A percentile compares a stretch with the other conserved stretches of the same genome.
Evolutionary conservation across 257 asterid species (phyloP).

Genomic region (Solanum tacnaense): DNA sequence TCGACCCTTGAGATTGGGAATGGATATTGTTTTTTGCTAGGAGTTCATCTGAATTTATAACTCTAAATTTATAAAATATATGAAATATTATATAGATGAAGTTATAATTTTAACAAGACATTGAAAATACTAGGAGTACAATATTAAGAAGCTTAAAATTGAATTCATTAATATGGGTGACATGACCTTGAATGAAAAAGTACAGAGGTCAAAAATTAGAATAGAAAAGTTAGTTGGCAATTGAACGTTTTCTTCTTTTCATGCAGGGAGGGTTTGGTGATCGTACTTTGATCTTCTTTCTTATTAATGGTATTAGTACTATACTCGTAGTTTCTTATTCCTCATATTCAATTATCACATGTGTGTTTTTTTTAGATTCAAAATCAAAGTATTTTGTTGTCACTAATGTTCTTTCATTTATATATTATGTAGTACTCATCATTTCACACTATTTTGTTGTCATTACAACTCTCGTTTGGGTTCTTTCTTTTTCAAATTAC

Average conservation of each 20-base stretch:
- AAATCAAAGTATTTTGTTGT: not conserved
- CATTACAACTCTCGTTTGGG: not conserved
- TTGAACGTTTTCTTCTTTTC: not conserved
- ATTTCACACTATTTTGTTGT: not conserved
- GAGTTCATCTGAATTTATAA: not conserved
- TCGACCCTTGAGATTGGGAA: not conserved
- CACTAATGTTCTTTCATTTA: not conserved
- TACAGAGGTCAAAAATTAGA: not conserved
- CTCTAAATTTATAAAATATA: not conserved
- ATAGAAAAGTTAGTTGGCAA: not conserved
- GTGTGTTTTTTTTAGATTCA: not conserved
- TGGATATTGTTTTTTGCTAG: too few relatives aligned
- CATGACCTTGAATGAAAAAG: not conserved
- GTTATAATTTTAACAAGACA: not conserved
- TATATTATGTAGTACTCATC: not conserved
- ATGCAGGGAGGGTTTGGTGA: rapidly evolving
- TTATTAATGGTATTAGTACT: not conserved
- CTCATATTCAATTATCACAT: not conserved
- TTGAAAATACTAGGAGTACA: not conserved
- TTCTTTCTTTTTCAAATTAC: not conserved
- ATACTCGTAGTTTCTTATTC: not conserved
- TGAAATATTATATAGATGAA: not conserved
- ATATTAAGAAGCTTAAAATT: not conserved
- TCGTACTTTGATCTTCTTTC: not conserved
- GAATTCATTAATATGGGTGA: not conserved